A percentile compares a stretch with the other conserved stretches of the same genome.
These are phyloP conservation scores for Phycomyces nitens DNA, from an alignment of 192 early-diverging fungal species.

Conservation along the genomic window DNA sequence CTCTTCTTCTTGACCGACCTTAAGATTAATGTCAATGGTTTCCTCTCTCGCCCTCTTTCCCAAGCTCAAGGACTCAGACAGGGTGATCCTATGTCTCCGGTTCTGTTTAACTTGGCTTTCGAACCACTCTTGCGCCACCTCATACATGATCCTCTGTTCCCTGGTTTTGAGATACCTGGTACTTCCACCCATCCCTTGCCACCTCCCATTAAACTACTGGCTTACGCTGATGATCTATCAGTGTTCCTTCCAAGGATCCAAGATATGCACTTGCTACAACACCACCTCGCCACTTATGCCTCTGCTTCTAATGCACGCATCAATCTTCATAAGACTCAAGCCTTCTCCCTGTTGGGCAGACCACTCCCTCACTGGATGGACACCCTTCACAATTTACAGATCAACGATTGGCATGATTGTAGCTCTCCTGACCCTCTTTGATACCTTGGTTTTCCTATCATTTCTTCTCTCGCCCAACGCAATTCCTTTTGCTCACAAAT, in stretches of 20 bases:
- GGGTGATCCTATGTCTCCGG: constrained; percentile 33
- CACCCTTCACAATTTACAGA: background rate
- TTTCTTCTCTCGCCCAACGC: background rate
- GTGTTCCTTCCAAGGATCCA: background rate
- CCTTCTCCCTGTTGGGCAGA: constrained; percentile 12
- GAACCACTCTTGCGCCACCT: constrained; percentile 24
- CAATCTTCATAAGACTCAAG: constrained; percentile 24
- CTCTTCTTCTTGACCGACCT: constrained; percentile 16
- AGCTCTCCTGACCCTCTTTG: background rate
- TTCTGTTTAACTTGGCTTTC: constrained; percentile 28
- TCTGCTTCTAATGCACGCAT: constrained; percentile 19
- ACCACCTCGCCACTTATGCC: background rate
- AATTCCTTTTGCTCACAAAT: background rate
- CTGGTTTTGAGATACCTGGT: background rate
- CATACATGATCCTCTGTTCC: background rate
- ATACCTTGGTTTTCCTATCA: constrained; percentile 12
- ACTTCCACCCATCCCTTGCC: background rate
- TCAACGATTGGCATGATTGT: constrained; percentile 7
- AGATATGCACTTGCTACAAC: constrained; percentile 6
- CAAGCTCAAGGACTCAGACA: constrained; percentile 31
- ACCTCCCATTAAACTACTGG: background rate
- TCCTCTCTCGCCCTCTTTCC: background rate
- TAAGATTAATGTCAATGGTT: constrained; percentile 25
- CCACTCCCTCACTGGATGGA: background rate
- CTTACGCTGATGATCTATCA: constrained; percentile 26